Evolutionary conservation across 73 alveolate genomes (phyloP).

Genomic region (Blepharisma stoltei): DNA sequence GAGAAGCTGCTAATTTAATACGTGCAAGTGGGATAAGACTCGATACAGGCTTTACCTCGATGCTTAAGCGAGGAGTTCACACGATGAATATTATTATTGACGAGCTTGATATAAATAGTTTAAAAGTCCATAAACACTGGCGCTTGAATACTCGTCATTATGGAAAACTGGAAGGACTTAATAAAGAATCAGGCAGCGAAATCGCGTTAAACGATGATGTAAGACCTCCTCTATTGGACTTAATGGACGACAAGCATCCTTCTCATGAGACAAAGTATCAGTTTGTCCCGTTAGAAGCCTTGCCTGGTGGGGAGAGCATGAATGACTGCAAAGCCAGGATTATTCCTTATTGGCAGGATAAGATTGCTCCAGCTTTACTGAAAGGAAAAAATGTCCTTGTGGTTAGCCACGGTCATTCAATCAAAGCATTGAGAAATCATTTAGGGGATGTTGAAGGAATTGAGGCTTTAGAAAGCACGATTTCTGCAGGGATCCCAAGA

Average conservation of each 20-base stretch:
- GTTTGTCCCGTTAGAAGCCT: constrained; percentile 73
- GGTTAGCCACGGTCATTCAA: constrained; percentile 97
- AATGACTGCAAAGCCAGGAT: constrained; percentile 90
- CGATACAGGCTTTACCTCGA: constrained; percentile 94
- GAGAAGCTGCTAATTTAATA: constrained; percentile 31
- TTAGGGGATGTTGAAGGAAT: constrained; percentile 78
- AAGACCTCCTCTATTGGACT: constrained; percentile 85
- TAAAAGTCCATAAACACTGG: constrained; percentile 86
- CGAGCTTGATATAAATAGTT: constrained; percentile 71
- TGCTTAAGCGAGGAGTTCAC: constrained; percentile 85
- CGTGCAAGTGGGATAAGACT: constrained; percentile 66
- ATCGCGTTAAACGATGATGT: constrained; percentile 45
- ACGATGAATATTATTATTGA: constrained; percentile 50
- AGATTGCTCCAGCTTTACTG: constrained; percentile 72
- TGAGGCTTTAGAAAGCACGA: constrained; percentile 53
- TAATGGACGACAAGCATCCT: constrained; percentile 70
- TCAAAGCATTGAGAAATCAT: constrained; percentile 95
- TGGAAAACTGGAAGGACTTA: constrained; percentile 93
- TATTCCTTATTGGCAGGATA: constrained; percentile 88
- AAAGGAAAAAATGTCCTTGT: constrained; percentile 92
- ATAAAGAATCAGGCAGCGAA: constrained; percentile 86
- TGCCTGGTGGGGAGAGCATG: constrained; percentile 95
- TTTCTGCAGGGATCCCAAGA: constrained; percentile 92
- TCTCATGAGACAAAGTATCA: constrained; percentile 60
- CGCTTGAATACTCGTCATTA: constrained; percentile 93